Conservation (phyloP, 176 grass and related monocot genomes). For the Pharus latifolius region DNA sequence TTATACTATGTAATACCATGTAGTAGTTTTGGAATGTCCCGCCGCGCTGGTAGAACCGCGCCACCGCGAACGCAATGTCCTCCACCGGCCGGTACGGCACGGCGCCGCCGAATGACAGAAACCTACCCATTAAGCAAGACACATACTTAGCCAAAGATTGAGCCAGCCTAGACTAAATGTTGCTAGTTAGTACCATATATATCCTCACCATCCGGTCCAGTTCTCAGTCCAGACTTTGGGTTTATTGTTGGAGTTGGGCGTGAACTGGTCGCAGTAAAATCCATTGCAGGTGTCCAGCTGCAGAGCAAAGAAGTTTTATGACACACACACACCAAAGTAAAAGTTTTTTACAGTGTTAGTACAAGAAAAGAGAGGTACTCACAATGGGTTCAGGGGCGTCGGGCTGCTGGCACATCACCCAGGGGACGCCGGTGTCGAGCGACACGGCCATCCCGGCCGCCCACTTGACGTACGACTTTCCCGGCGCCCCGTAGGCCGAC, state of each 20-base stretch:
- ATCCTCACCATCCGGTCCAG: slow-evolving; percentile 68
- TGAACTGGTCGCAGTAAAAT: slow-evolving; percentile 96
- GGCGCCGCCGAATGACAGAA: slow-evolving; percentile 77
- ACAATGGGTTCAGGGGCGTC: slow-evolving; percentile 88
- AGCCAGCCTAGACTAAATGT: too few relatives aligned
- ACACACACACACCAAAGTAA: too few relatives aligned
- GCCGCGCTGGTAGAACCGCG: slow-evolving; percentile 90
- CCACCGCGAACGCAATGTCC: slow-evolving; percentile 91
- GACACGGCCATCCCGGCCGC: slow-evolving; percentile 89
- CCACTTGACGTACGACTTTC: slow-evolving; percentile 77
- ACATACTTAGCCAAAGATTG: too few relatives aligned
- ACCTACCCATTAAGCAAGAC: too few relatives aligned
- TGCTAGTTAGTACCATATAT: neutral
- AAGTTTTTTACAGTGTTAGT: too few relatives aligned
- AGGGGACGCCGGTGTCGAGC: slow-evolving; percentile 90
- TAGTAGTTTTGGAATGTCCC: slow-evolving; percentile 99
- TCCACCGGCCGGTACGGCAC: slow-evolving; percentile 80
- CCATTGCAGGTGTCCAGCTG: slow-evolving; percentile 99
- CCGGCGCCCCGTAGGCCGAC: slow-evolving; percentile 34
- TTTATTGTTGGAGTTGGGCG: slow-evolving; percentile 64
- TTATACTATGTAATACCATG: slow-evolving; percentile 56
- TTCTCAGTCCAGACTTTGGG: slow-evolving; percentile 97
- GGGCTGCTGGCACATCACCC: slow-evolving; percentile 96
- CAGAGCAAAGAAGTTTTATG: neutral
- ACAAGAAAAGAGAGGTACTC: neutral